phyloP scores from a whole-genome alignment of 2,329 filamentous ascomycete genomes.

The Pestalotiopsis sp. region DNA sequence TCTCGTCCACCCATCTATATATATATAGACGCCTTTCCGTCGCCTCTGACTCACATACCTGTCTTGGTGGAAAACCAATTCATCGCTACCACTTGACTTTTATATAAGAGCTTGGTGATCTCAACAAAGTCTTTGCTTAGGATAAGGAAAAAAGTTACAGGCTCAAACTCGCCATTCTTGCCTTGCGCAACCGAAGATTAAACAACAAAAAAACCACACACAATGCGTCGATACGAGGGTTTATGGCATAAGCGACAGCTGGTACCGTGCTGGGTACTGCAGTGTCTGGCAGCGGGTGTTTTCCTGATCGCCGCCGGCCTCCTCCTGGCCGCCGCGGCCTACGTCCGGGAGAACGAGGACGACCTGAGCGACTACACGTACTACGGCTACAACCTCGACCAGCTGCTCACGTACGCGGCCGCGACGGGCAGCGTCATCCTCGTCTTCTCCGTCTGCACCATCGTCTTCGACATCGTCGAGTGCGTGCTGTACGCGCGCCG shows the following conservation, averaged over 20 bases:
- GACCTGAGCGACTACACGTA: slow-evolving; percentile 4
- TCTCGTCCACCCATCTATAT: too few relatives aligned
- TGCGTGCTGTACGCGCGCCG: slow-evolving; percentile 13
- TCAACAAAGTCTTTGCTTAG: background rate
- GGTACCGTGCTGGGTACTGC: slow-evolving; percentile 20
- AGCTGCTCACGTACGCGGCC: slow-evolving; percentile 10
- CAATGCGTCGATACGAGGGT: slow-evolving; percentile 16
- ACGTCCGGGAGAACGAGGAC: slow-evolving; percentile 8
- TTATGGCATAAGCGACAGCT: slow-evolving; percentile 22
- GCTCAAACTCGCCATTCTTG: background rate
- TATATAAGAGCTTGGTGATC: background rate
- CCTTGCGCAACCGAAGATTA: background rate
- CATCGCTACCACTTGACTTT: too few relatives aligned
- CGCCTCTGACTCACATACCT: too few relatives aligned
- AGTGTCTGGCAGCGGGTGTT: slow-evolving; percentile 13
- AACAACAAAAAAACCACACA: background rate
- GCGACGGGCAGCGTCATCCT: slow-evolving; percentile 16
- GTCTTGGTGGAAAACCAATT: too few relatives aligned
- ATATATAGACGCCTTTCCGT: too few relatives aligned
- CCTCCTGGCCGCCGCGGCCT: slow-evolving; percentile 11
- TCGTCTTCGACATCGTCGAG: slow-evolving; percentile 18
- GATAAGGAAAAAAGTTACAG: background rate
- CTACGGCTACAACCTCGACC: slow-evolving; percentile 10
- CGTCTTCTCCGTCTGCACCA: slow-evolving; percentile 13
- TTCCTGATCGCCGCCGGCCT: slow-evolving; percentile 13